phyloP scores from a whole-genome alignment of 2,329 filamentous ascomycete genomes.

The Botrytis deweyae region DNA sequence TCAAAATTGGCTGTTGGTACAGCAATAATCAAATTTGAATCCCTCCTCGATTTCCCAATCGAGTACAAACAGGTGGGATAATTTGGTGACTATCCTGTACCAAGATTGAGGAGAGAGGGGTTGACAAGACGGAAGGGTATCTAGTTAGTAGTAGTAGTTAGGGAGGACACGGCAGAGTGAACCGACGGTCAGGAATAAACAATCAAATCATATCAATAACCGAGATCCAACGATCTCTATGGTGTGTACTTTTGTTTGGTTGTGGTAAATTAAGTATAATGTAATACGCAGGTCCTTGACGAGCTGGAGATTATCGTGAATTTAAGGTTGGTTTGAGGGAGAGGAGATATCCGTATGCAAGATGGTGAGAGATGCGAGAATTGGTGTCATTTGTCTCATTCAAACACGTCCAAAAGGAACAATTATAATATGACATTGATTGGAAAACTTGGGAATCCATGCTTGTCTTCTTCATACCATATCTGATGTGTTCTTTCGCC shows the following conservation, averaged over 20 bases:
- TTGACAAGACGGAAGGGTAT: not conserved
- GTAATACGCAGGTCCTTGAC: not conserved
- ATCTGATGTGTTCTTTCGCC: slow-evolving; percentile 6
- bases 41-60: not conserved
- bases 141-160: not conserved
- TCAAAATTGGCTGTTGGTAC: slow-evolving; percentile 8
- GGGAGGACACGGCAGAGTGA: slow-evolving; percentile 11
- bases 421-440: not conserved
- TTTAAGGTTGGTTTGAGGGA: slow-evolving; percentile 2
- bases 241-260: not conserved
- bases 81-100: not conserved
- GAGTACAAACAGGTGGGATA: slow-evolving; percentile 1
- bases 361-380: not conserved
- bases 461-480: not conserved
- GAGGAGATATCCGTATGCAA: not conserved
- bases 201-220: slow-evolving; percentile 6
- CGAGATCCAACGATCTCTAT: slow-evolving; percentile 9
- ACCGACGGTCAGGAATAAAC: not conserved
- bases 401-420: not conserved
- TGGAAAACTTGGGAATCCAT: slow-evolving; percentile 9
- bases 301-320: slow-evolving; percentile 1
- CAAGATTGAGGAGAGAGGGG: slow-evolving; percentile 1
- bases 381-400: not conserved
- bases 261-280: slow-evolving; percentile 7
- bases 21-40: slow-evolving; percentile 6